phyloP scores from a whole-genome alignment of 2,329 filamentous ascomycete species.

The Grosmannia serpens region DNA sequence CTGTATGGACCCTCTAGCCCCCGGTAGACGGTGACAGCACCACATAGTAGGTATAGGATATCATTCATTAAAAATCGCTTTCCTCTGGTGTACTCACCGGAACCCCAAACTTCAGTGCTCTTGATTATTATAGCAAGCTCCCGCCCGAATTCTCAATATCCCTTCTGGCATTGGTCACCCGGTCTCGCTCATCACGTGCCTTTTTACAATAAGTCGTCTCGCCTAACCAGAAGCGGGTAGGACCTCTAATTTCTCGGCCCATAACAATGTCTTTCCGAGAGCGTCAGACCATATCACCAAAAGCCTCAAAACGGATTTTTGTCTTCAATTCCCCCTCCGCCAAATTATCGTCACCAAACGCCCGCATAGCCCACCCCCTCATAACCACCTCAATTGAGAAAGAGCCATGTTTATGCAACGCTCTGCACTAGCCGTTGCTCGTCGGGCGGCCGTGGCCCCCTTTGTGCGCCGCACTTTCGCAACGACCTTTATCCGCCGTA shows the following conservation, averaged over 20 bases:
- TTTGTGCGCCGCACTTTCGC: conserved; percentile 47
- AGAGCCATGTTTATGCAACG: conserved; percentile 53
- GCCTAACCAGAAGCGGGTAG: conserved; percentile 9
- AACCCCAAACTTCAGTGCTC: no score
- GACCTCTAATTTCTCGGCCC: conserved; percentile 12
- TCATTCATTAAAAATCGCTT: neutral
- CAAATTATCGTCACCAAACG: conserved; percentile 3
- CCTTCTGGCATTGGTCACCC: conserved; percentile 2
- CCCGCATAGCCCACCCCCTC: neutral
- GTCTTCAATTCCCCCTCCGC: conserved; percentile 1
- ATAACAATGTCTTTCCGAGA: conserved; percentile 6
- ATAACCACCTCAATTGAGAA: conserved; percentile 8
- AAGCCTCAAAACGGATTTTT: conserved; percentile 9
- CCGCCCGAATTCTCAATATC: neutral
- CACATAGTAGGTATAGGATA: neutral
- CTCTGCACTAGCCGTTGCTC: conserved; percentile 47
- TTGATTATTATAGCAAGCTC: neutral
- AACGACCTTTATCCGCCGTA: conserved; percentile 51
- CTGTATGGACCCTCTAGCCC: neutral
- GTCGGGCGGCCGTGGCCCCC: conserved; percentile 44
- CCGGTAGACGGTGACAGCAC: neutral
- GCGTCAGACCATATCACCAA: conserved; percentile 15
- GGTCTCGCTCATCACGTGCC: conserved; percentile 2
- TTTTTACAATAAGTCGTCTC: neutral
- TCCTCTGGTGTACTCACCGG: no score